Percentiles rank a stretch among this genome's conserved stretches.
Conservation (phyloP, 2,329 filamentous ascomycete genomes). For the Talaromyces sp. region DNA sequence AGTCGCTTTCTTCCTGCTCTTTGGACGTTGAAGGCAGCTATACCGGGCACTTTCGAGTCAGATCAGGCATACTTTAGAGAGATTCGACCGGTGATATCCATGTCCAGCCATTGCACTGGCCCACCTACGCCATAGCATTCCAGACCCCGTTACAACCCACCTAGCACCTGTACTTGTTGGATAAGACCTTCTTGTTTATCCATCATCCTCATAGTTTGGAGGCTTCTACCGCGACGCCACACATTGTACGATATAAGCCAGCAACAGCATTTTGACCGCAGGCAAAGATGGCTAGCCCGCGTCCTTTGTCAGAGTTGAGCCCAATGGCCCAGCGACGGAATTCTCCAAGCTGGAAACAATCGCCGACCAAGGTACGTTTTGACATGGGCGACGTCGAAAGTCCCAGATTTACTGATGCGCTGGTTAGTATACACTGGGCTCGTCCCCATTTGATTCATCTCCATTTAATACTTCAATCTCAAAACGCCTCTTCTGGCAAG, state of each 20-base stretch:
- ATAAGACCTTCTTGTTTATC: conserved; percentile 1
- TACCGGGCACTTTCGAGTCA: not conserved
- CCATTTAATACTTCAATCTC: conserved; percentile 64
- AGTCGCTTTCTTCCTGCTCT: conserved; percentile 11
- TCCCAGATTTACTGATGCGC: conserved; percentile 11
- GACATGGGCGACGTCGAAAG: not conserved
- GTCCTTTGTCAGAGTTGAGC: conserved; percentile 84
- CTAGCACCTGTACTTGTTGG: not conserved
- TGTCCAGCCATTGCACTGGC: conserved; percentile 8
- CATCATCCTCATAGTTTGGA: not conserved
- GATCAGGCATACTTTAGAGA: not conserved
- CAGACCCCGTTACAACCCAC: conserved; percentile 8
- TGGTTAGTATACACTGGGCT: conserved; percentile 68
- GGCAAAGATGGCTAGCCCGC: conserved; percentile 61
- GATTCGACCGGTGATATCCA: not conserved
- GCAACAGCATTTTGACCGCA: not conserved
- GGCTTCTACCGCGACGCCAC: not conserved
- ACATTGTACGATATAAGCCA: not conserved
- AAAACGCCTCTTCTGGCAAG: conserved; percentile 87
- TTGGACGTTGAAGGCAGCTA: not conserved
- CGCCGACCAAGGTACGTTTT: conserved; percentile 59
- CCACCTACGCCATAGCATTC: conserved; percentile 17
- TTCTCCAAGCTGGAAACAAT: conserved; percentile 84
- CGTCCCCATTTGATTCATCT: conserved; percentile 81
- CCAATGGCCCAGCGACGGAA: conserved; percentile 83